A percentile compares a stretch with the other conserved stretches of the same genome.
Conservation (phyloP, 2,329 filamentous ascomycete species). For the Aspergillus sergii region DNA sequence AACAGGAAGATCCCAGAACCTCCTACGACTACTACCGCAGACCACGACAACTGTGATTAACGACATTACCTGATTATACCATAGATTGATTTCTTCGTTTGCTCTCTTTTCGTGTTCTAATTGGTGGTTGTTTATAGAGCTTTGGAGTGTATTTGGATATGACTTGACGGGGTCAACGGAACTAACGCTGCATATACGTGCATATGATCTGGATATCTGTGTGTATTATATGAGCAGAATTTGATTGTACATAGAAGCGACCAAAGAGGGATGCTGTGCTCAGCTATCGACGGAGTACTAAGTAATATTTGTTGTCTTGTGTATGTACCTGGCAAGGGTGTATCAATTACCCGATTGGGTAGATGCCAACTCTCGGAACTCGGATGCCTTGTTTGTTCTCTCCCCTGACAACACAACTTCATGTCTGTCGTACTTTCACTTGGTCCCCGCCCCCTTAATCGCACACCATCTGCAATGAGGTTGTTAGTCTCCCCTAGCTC, state of each 20-base stretch:
- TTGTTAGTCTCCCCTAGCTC: conserved; percentile 1
- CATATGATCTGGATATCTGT: conserved; percentile 6
- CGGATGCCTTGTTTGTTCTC: not conserved
- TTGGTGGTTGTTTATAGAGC: conserved; percentile 1
- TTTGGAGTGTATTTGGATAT: conserved; percentile 3
- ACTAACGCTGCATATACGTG: conserved; percentile 4
- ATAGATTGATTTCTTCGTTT: conserved; percentile 3
- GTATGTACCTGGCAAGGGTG: conserved; percentile 3
- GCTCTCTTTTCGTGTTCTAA: not conserved
- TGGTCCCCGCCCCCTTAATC: not conserved
- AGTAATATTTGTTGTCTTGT: not conserved
- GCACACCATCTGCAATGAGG: conserved; percentile 11
- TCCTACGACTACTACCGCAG: conserved; percentile 40
- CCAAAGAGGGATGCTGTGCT: not conserved
- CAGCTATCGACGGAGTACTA: not conserved
- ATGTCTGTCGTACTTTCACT: not conserved
- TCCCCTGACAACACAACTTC: conserved; percentile 1
- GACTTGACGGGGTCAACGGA: not conserved
- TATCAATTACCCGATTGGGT: conserved; percentile 20
- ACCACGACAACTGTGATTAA: conserved; percentile 18
- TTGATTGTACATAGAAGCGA: conserved; percentile 1
- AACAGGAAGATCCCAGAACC: conserved; percentile 38
- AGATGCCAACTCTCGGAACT: not conserved
- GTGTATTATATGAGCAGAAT: conserved; percentile 2
- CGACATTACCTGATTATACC: not conserved